Percentiles rank a stretch among this genome's conserved stretches.
phyloP scores from a whole-genome alignment of 495 filamentous ascomycete species.

The Tuber borchii region DNA sequence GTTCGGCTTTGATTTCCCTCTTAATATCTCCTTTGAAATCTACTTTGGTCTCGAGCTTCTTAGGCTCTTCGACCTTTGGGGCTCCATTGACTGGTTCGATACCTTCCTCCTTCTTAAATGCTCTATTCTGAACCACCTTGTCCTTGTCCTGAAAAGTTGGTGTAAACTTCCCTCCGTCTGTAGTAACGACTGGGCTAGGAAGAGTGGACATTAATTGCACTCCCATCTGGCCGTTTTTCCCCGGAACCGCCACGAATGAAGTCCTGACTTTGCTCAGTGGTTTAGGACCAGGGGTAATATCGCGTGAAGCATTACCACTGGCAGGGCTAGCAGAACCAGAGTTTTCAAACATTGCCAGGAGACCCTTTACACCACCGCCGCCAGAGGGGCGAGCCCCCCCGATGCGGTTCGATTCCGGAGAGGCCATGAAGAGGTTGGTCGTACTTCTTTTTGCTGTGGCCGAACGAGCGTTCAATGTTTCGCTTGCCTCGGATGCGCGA shows the following conservation, averaged over 20 bases:
- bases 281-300: conserved; percentile 34
- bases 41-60: not conserved
- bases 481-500: not conserved
- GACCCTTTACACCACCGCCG: conserved; percentile 35
- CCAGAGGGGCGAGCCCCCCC: conserved; percentile 30
- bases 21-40: conserved; percentile 17
- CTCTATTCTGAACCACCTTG: conserved; percentile 9
- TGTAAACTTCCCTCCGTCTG: conserved; percentile 19
- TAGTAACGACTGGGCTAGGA: conserved; percentile 14
- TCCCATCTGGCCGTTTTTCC: conserved; percentile 26
- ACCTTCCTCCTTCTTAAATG: conserved; percentile 10
- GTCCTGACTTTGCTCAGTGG: conserved; percentile 32
- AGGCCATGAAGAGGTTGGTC: conserved; percentile 17
- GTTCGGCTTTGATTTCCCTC: not conserved
- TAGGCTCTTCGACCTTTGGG: conserved; percentile 20
- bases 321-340: conserved; percentile 24
- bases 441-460: not conserved
- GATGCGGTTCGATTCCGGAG: conserved; percentile 29
- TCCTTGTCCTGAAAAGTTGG: conserved; percentile 17
- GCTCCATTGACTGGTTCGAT: not conserved
- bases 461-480: not conserved
- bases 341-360: conserved; percentile 42
- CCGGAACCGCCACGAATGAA: conserved; percentile 38
- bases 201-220: conserved; percentile 30
- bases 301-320: conserved; percentile 20